Base-by-base conservation (phyloP, 1,139 yeast genomes). In the Hyphopichia burtonii region DNA sequence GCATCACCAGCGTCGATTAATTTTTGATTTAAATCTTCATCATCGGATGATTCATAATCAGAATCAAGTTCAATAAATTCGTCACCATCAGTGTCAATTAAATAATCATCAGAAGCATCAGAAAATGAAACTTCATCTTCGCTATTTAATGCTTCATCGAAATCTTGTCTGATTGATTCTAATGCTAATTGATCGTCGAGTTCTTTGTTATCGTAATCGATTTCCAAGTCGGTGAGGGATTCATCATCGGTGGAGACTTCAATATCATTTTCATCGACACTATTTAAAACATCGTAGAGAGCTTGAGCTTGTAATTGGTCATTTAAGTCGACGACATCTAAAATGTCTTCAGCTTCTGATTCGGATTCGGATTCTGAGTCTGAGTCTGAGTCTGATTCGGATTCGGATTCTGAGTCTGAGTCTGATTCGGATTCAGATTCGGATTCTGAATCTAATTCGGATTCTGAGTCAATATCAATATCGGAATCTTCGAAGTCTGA, bases 121-220 rank as follows among this genome's bases (percentile, higher is more conserved):
- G 58, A 61, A 23, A 53, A 36, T 15, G 52, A 46, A 18, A 58
- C 43, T 44, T 68, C 73, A 46, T 65, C 65, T 36, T 55, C 61
- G 39, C 73, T 64, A 40, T 55, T 63, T 43, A 69, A 66, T 19
- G 52, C 63, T 41, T 69, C 75, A 45, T 61, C 68, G 44, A 70
- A 70, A 5, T 55, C 56, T 54, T 66, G 71, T 63, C 77, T 71
- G 36, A 72, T 63, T 36, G 56, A 61, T 56, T 72, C 77, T 39
- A 71, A 55, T 27, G 57, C 58, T 42, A 69, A 62, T 53, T 68
- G 69, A 38, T 68, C 71, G 38, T 53, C 55, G 38, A 68, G 60
- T 27, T 58, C 58, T 36, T 59, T 64, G 40, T 62, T 66, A 43
- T 67, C 71, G 35, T 65, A 66, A 34, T 52, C 57, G 34, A 66